Evolutionary conservation across 305 asterid species (phyloP), one percentile per base, ranked within the genome.

Genomic region (Vinca major): DNA sequence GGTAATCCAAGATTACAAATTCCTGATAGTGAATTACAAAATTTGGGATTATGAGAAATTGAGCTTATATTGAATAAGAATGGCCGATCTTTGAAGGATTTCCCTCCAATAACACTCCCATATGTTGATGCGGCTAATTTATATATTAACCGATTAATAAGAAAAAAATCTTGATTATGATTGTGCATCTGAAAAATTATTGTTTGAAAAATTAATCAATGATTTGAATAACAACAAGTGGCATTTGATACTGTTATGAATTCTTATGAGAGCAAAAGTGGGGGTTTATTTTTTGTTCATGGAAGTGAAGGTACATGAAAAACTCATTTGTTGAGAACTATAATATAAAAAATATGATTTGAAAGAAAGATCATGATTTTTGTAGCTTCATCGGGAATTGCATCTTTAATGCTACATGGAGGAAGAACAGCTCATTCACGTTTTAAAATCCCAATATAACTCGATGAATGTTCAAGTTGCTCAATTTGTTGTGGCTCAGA

Each of bases 61-160:
- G n/a, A n/a, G n/a, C n/a, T n/a, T n/a, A n/a, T n/a, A n/a, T n/a
- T n/a, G n/a, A n/a, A n/a, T n/a, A n/a, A n/a, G n/a, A n/a, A n/a
- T n/a, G n/a, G n/a, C n/a, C n/a, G n/a, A n/a, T n/a, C n/a, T n/a
- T n/a, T n/a, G n/a, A n/a, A n/a, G n/a, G n/a, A n/a, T n/a, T n/a
- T n/a, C n/a, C n/a, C n/a, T n/a, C 63, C 47, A 1, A 73, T 73
- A 64, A 63, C 69, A 3, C 17, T 58, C 8, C 69, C 73, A 33
- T 52, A 62, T 16, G 3, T 7, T 62, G 9, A 19, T 0, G 16
- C 41, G 12, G 26, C 44, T 0, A 1, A 19, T 2, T 1, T 11
- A 2, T 0, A 17, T 9, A 4, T 44, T 47, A 65, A 65, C 13
- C 7, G 54, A 3, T 48, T 60, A 4, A 55, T 65, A 21, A 14